Evolutionary conservation across 2,329 filamentous ascomycete species (phyloP).

Genomic region (Colletotrichum musae): DNA sequence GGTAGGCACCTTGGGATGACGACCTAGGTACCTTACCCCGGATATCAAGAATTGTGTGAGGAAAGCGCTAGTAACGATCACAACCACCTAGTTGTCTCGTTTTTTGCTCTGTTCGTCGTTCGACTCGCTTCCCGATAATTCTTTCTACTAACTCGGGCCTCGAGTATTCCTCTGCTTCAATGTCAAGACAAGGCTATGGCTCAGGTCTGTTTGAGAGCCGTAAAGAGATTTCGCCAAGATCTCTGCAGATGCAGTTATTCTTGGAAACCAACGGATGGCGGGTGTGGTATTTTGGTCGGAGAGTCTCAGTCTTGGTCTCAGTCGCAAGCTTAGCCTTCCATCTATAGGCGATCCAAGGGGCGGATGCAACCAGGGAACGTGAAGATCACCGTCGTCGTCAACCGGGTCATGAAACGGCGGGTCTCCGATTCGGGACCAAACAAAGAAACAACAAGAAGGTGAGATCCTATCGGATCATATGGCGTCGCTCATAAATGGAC

Average conservation of each 20-base stretch:
- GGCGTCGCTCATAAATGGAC: slow-evolving; percentile 17
- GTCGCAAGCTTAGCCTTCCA: slow-evolving; percentile 22
- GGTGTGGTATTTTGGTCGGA: slow-evolving; percentile 20
- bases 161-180: too few species aligned
- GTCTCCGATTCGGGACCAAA: slow-evolving; percentile 25
- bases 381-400: slow-evolving; percentile 33
- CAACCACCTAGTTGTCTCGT: too few species aligned
- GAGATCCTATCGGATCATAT: slow-evolving; percentile 23
- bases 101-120: too few species aligned
- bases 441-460: slow-evolving; percentile 30
- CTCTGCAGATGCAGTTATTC: slow-evolving; percentile 34
- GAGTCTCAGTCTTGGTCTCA: slow-evolving; percentile 36
- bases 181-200: too few species aligned
- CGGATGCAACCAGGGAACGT: slow-evolving; percentile 31
- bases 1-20: too few species aligned
- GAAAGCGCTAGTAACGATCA: too few species aligned
- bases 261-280: slow-evolving; percentile 25
- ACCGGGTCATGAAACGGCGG: slow-evolving; percentile 26
- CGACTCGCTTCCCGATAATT: too few species aligned
- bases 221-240: slow-evolving; percentile 27
- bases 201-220: slow-evolving; percentile 24
- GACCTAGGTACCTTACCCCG: too few species aligned
- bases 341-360: slow-evolving; percentile 24
- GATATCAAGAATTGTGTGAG: too few species aligned
- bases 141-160: too few species aligned